phyloP scores from a whole-genome alignment of 768 basidiomycete species.

The Russula virescens region DNA sequence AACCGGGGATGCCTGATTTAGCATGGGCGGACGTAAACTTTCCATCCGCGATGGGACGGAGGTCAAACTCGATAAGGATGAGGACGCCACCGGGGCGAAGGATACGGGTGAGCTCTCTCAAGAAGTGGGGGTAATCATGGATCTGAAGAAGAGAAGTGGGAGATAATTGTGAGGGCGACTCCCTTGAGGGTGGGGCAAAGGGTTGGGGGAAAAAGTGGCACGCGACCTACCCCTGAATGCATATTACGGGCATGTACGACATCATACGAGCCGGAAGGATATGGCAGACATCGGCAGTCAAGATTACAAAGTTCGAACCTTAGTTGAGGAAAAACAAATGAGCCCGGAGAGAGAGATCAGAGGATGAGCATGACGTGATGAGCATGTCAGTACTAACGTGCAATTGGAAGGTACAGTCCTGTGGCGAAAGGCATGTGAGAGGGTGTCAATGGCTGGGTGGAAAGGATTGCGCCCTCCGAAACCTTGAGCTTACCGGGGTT shows the following conservation, averaged over 20 bases:
- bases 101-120: constrained; percentile 58
- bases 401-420: constrained; percentile 65
- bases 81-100: constrained; percentile 66
- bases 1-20: constrained; percentile 44
- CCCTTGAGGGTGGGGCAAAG: background rate
- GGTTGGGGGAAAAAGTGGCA: constrained; percentile 19
- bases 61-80: constrained; percentile 58
- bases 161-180: background rate
- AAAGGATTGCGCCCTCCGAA: background rate
- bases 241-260: constrained; percentile 65
- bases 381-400: constrained; percentile 48
- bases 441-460: no score
- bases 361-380: background rate
- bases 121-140: constrained; percentile 52
- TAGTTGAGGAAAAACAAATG: background rate
- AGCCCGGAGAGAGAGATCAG: background rate
- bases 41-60: constrained; percentile 45
- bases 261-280: constrained; percentile 58
- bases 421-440: constrained; percentile 15
- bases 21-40: constrained; percentile 33
- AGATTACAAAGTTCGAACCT: constrained; percentile 72
- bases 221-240: constrained; percentile 53
- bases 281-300: constrained; percentile 54
- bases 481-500: constrained; percentile 48
- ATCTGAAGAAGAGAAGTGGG: constrained; percentile 36